Evolutionary conservation across 768 basidiomycete species (phyloP), one percentile per base, ranked within the genome.

Genomic region (Calocera cornea): DNA sequence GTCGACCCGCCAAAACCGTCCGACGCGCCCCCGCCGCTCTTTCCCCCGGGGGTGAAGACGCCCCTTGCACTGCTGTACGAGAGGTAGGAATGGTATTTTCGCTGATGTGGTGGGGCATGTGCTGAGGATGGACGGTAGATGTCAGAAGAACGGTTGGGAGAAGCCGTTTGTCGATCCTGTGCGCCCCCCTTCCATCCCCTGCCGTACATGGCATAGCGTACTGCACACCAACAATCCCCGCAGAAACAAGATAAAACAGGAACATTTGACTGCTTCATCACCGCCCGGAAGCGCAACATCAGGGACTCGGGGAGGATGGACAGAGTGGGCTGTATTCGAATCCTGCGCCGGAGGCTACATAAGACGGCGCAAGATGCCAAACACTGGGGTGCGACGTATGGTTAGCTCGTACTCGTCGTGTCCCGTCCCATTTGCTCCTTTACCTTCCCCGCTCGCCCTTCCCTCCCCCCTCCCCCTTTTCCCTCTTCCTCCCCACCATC

Each of bases 121-220:
- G 27, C 24, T 69, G 50, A 41, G 24, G 10, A 19, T 17, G 24
- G 34, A 34, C 38, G 1, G 17, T 66, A 90, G 89, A 76, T 95
- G 92, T 73, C 90, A 92, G 74, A 94, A 95, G 76, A 81, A 83
- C 64, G 92, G 89, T 1, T 95, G 92, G 92, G 90, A 93, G 68
- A 87, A 87, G 69, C 88, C 94, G 0, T 72, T 77, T 8, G 83
- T 95, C n/a, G 86, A 92, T 66, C 84, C 89, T 31, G 90, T 92
- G 75, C 72, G n/a, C 64, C 41, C 67, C 31, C 8, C 47, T 41
- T 54, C 14, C 50, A 64, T 27, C 7, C 34, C 38, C 36, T 64
- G 33, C 65, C 67, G 70, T 68, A 70, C 66, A 10, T 50, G 11
- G 22, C 10, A 29, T 67, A 67, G 34, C 60, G 49, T 64, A 70